These are phyloP conservation scores for Aureococcus anophagefferens DNA, from an alignment of 108 stramenopile genomes.

Conservation along the genomic window DNA sequence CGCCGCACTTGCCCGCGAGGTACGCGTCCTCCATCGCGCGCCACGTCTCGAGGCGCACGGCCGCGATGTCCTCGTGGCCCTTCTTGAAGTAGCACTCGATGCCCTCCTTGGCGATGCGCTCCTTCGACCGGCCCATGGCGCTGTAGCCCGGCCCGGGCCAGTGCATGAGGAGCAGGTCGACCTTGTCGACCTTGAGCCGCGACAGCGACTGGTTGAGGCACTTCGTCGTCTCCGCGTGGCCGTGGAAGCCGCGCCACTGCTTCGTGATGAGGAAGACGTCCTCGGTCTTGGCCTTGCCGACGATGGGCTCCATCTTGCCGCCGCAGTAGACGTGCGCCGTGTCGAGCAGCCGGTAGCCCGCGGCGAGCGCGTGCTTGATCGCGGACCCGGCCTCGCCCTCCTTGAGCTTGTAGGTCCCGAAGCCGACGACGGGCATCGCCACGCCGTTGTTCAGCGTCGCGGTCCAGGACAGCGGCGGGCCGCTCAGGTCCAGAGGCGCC, in stretches of 20 bases:
- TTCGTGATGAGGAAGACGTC: slow-evolving; percentile 58
- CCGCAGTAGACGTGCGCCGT: slow-evolving; percentile 3
- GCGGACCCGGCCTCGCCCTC: not conserved
- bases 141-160: not conserved
- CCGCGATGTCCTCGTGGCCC: not conserved
- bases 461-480: not conserved
- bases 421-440: not conserved
- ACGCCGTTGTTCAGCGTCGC: not conserved
- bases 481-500: too few relatives aligned
- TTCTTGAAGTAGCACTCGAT: not conserved
- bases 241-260: slow-evolving; percentile 70
- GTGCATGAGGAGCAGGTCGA: slow-evolving; percentile 55
- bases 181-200: slow-evolving; percentile 45
- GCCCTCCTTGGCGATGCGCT: slow-evolving; percentile 1
- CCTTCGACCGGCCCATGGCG: slow-evolving; percentile 1
- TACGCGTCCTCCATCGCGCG: slow-evolving; percentile 12
- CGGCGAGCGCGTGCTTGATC: not conserved
- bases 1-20: slow-evolving; percentile 6
- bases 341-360: slow-evolving; percentile 1
- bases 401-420: not conserved
- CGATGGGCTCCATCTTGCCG: not conserved
- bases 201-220: slow-evolving; percentile 53
- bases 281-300: not conserved
- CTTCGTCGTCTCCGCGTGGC: slow-evolving; percentile 49
- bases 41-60: slow-evolving; percentile 5